Conservation (phyloP, 305 asterid genomes). For the Lippia alba region DNA sequence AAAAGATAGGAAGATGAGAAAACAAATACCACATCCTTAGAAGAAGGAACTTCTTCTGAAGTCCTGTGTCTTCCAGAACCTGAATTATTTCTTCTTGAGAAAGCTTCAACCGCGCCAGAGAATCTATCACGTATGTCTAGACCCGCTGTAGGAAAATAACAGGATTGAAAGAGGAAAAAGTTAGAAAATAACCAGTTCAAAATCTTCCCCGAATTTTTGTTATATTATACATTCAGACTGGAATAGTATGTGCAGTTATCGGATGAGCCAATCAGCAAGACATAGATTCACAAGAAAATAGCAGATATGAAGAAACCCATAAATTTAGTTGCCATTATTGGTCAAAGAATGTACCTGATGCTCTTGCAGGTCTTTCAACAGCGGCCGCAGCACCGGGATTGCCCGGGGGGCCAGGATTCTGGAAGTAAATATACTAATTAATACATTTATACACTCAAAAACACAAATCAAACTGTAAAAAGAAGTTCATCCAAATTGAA, state of each 20-base stretch:
- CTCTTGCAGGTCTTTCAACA: conserved; percentile 77
- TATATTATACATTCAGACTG: not conserved
- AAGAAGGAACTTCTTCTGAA: conserved; percentile 60
- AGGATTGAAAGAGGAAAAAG: conserved; percentile 27
- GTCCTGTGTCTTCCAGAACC: conserved; percentile 67
- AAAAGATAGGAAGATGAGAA: conserved; percentile 14
- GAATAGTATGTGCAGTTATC: not conserved
- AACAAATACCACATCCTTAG: conserved; percentile 78
- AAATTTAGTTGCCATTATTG: conserved; percentile 1
- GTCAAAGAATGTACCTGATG: conserved; percentile 59
- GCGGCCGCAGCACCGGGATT: conserved; percentile 71
- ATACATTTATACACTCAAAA: conserved; percentile 20
- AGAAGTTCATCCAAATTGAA: too few relatives aligned
- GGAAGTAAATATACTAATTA: conserved; percentile 39
- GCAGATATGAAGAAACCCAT: conserved; percentile 2
- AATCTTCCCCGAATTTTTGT: not conserved
- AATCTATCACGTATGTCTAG: conserved; percentile 79
- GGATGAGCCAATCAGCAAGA: not conserved
- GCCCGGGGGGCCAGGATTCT: conserved; percentile 55
- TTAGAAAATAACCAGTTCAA: conserved; percentile 18
- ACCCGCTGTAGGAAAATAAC: conserved; percentile 53
- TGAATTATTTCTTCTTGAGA: conserved; percentile 71
- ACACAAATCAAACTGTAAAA: conserved; percentile 24
- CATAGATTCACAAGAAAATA: conserved; percentile 12
- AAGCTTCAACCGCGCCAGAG: conserved; percentile 88